Percentiles rank a stretch among this genome's conserved stretches.
Evolutionary conservation across 2,329 filamentous ascomycete species (phyloP).

Genomic region (Cryoendolithus antarcticus): DNA sequence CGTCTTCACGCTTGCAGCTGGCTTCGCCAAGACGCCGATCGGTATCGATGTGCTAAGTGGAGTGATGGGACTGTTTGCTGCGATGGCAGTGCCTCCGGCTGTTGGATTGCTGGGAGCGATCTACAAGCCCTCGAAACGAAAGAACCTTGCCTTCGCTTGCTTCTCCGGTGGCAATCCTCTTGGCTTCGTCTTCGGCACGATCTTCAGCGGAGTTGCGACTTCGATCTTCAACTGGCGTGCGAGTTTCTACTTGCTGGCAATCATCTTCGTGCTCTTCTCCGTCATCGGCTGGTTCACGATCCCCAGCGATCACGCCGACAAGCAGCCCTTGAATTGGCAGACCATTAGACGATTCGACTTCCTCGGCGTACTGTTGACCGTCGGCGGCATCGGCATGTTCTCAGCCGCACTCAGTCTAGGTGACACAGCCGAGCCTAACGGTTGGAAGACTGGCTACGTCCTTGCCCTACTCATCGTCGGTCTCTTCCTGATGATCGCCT

Average conservation of each 20-base stretch:
- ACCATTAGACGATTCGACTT: constrained; percentile 48
- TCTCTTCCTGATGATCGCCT: constrained; percentile 41
- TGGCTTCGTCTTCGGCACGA: constrained; percentile 45
- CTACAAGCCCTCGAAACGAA: constrained; percentile 49
- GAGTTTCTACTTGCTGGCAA: constrained; percentile 48
- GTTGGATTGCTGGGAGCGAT: constrained; percentile 52
- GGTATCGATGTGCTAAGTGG: constrained; percentile 52
- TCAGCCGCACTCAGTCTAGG: constrained; percentile 46
- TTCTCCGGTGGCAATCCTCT: constrained; percentile 48
- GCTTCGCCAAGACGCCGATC: constrained; percentile 47
- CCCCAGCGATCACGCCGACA: constrained; percentile 41
- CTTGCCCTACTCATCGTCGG: constrained; percentile 51
- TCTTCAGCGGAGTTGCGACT: constrained; percentile 51
- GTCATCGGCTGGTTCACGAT: constrained; percentile 49
- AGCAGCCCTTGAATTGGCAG: constrained; percentile 31
- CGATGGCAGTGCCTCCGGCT: constrained; percentile 51
- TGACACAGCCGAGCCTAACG: constrained; percentile 41
- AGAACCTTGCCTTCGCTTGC: constrained; percentile 53
- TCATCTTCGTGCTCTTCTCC: constrained; percentile 51
- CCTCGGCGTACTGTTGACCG: constrained; percentile 47
- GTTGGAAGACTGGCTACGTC: constrained; percentile 52
- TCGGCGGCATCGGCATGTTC: constrained; percentile 54
- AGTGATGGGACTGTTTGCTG: constrained; percentile 51
- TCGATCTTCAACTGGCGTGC: constrained; percentile 52
- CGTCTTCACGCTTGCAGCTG: constrained; percentile 43